These are phyloP conservation scores for Trichoderma oligosporum DNA, from an alignment of 2,329 filamentous ascomycete genomes.

Conservation along the genomic window DNA sequence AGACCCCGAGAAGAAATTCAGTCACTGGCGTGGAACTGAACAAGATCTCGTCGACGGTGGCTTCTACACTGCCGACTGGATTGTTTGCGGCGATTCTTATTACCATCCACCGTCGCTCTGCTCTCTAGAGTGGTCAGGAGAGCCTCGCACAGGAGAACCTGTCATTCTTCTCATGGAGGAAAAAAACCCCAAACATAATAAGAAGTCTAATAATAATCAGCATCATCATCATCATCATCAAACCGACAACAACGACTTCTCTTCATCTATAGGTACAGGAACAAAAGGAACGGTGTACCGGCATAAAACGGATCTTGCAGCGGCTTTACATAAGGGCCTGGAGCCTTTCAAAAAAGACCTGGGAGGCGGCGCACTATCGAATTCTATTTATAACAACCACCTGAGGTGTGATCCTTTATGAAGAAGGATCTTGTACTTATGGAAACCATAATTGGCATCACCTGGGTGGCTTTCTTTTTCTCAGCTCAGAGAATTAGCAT, in stretches of 20 bases:
- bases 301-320: constrained; percentile 15
- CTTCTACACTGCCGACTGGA: constrained; percentile 58
- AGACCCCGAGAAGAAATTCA: constrained; percentile 60
- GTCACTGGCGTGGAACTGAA: constrained; percentile 66
- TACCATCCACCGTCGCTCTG: constrained; percentile 38
- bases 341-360: constrained; percentile 22
- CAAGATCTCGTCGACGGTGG: constrained; percentile 59
- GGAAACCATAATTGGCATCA: background rate
- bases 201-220: background rate
- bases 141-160: constrained; percentile 19
- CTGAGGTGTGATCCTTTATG: constrained; percentile 26
- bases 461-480: background rate
- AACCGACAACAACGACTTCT: background rate
- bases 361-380: background rate
- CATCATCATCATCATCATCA: too few species aligned
- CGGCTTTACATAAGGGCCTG: constrained; percentile 23
- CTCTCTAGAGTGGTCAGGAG: constrained; percentile 30
- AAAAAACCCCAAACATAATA: background rate
- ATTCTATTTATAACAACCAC: constrained; percentile 17
- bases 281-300: constrained; percentile 8
- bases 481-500: too few species aligned
- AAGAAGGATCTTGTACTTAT: background rate
- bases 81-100: constrained; percentile 33
- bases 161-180: constrained; percentile 25
- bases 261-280: background rate